Evolutionary conservation across 2,329 filamentous ascomycete genomes (phyloP).

Genomic region (Penicillium oxalicum): DNA sequence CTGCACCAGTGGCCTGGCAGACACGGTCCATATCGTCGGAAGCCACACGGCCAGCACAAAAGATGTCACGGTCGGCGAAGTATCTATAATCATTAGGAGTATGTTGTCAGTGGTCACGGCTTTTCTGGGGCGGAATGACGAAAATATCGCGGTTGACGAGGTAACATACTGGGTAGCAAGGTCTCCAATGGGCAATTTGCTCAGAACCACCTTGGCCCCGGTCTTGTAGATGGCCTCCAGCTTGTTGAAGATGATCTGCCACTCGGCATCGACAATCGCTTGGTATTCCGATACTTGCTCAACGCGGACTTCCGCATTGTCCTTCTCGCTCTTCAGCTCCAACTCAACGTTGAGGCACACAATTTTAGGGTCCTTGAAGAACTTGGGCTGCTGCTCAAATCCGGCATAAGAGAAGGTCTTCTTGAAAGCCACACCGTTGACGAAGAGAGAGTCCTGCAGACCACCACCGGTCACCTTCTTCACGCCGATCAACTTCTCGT

Average conservation of each 20-base stretch:
- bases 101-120: not conserved
- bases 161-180: constrained; percentile 71
- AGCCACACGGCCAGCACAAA: constrained; percentile 91
- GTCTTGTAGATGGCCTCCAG: constrained; percentile 91
- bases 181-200: constrained; percentile 95
- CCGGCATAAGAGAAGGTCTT: constrained; percentile 99
- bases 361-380: constrained; percentile 89
- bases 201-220: constrained; percentile 93
- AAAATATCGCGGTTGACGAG: too few species aligned
- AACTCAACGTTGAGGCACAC: constrained; percentile 97
- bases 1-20: constrained; percentile 87
- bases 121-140: not conserved
- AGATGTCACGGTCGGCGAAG: constrained; percentile 96
- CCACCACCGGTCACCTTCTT: constrained; percentile 98
- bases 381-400: constrained; percentile 98
- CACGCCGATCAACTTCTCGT: constrained; percentile 95
- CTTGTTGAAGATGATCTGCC: constrained; percentile 99
- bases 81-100: constrained; percentile 43
- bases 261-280: constrained; percentile 97
- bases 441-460: constrained; percentile 90
- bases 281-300: constrained; percentile 99
- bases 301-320: constrained; percentile 96
- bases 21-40: constrained; percentile 93
- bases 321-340: constrained; percentile 97
- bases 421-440: constrained; percentile 98